Base-by-base conservation (phyloP, 2,329 filamentous ascomycete genomes). In the Colletotrichum filicis region DNA sequence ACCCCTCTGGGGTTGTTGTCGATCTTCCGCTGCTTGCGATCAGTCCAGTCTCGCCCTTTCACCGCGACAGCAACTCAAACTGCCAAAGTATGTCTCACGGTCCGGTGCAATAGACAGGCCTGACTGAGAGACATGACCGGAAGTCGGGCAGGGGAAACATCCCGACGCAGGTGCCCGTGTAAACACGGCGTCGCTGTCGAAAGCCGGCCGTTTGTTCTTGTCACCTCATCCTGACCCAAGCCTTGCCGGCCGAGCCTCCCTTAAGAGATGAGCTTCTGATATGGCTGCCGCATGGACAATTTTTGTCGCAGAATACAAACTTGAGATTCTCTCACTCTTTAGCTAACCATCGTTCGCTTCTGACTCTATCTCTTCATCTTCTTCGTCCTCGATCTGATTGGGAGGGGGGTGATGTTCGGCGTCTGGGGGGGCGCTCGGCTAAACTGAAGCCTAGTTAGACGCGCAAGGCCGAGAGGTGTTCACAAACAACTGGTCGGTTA, bases 381-480 rank as follows among this genome's bases (percentile, higher is more conserved):
- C 2, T n/a, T 46, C 16, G 16, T 46, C 42, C 19, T 46, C 2
- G 16, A n/a, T n/a, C 16, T 8, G 2, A 11, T n/a, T 1, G 5
- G 42, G 19, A 8, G 30, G 19, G 16, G 19, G 8, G 26, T 4
- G 26, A 1, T 26, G 26, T 49, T 49, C 42, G 42, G 19, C 7
- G 42, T 2, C 8, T 19, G 19, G 42, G n/a, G 42, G 16, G 42
- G 8, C 42, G 19, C 16, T n/a, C 42, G 19, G 42, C 19, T n/a
- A n/a, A 4, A 1, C 0, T 1, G 1, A 5, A 8, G 19, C 6
- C 16, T 9, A 9, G 3, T n/a, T 4, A 49, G 37, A 2, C 0
- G 0, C 8, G 3, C 42, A n/a, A n/a, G 0, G 5, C 37, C 1
- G 7, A 0, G 0, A 0, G 1, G 0, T 49, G 4, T 8, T 2